A percentile compares a stretch with the other conserved stretches of the same genome.
These are phyloP conservation scores for Heliocybe sulcata DNA, from an alignment of 1,284 basidiomycete genomes.

Conservation along the genomic window DNA sequence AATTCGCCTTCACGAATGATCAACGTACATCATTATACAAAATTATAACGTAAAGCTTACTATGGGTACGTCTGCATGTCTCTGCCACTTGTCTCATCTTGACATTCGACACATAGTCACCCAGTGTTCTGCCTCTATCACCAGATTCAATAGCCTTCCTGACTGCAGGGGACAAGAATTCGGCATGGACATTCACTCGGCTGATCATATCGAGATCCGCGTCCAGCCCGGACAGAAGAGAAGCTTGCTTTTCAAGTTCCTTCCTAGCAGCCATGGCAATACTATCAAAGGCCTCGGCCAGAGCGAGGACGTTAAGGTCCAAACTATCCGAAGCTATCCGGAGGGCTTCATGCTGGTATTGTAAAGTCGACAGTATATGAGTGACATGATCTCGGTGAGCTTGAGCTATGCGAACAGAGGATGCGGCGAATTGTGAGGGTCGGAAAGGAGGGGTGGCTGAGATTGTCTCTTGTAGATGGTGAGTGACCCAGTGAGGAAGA, in stretches of 20 bases:
- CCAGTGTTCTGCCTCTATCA: conserved; percentile 60
- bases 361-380: conserved; percentile 41
- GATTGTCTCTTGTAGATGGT: conserved; percentile 40
- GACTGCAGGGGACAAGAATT: conserved; percentile 62
- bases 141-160: conserved; percentile 63
- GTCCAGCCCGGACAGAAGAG: conserved; percentile 52
- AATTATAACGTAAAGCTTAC: conserved; percentile 27
- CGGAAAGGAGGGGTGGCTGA: conserved; percentile 66
- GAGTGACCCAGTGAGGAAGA: conserved; percentile 3
- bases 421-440: conserved; percentile 53
- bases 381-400: conserved; percentile 53
- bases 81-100: conserved; percentile 79
- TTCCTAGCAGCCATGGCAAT: conserved; percentile 45
- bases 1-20: conserved; percentile 42
- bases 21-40: not conserved
- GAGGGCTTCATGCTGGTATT: conserved; percentile 57
- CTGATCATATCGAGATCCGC: conserved; percentile 64
- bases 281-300: conserved; percentile 62
- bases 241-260: conserved; percentile 57
- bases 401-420: conserved; percentile 56
- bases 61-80: conserved; percentile 64
- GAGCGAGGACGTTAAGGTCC: conserved; percentile 62
- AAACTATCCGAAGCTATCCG: conserved; percentile 61
- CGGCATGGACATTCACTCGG: conserved; percentile 58
- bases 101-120: conserved; percentile 69